phyloP scores from a whole-genome alignment of 805 yeast genomes.

The Cyberlindnera subsufficiens region DNA sequence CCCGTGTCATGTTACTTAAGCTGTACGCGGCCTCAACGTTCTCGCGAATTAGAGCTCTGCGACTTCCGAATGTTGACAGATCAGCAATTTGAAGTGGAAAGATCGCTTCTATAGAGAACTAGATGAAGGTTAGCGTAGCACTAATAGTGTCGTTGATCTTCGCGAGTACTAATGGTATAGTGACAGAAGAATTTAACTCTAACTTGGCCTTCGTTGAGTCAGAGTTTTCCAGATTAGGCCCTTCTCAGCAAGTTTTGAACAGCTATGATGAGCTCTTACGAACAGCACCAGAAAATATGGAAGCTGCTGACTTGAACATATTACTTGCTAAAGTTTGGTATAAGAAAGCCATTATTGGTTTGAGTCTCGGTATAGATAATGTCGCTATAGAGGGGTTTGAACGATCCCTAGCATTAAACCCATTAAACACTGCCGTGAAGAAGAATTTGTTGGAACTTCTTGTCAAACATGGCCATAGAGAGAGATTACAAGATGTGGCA shows the following conservation, averaged over 20 bases:
- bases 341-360: constrained; percentile 56
- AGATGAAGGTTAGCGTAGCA: neutral
- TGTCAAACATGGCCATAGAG: constrained; percentile 46
- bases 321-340: constrained; percentile 41
- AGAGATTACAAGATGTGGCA: constrained; percentile 22
- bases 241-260: constrained; percentile 16
- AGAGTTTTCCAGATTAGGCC: constrained; percentile 12
- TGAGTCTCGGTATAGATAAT: constrained; percentile 47
- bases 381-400: constrained; percentile 50
- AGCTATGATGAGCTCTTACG: constrained; percentile 16
- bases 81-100: too few relatives aligned
- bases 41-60: too few relatives aligned
- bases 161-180: neutral
- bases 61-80: too few relatives aligned
- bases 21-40: too few relatives aligned
- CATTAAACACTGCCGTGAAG: constrained; percentile 41
- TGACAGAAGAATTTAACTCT: constrained; percentile 7
- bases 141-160: neutral
- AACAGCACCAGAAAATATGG: constrained; percentile 5
- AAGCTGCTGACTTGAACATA: constrained; percentile 1
- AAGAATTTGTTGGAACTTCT: constrained; percentile 42
- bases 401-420: constrained; percentile 36
- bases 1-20: too few relatives aligned
- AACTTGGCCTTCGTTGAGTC: constrained; percentile 15
- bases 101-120: too few relatives aligned